A percentile compares a stretch with the other conserved stretches of the same genome.
These are phyloP conservation scores for Lupinus albus DNA, from an alignment of 306 rosid genomes.

Conservation along the genomic window DNA sequence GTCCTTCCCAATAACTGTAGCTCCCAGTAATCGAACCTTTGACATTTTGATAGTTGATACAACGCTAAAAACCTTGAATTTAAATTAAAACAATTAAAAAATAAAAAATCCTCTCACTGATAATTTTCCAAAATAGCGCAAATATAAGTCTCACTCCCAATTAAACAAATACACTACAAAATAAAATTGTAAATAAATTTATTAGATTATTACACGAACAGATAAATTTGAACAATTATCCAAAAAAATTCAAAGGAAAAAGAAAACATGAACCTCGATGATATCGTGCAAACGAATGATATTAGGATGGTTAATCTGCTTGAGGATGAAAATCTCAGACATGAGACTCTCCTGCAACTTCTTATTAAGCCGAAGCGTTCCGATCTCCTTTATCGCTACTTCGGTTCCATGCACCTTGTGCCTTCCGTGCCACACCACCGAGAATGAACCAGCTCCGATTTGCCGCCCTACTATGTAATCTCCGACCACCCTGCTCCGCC, in stretches of 20 bases:
- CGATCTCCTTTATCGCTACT: conserved; percentile 97
- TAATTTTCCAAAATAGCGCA: background rate
- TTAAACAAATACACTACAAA: conserved; percentile 1
- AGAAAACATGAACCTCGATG: conserved; percentile 58
- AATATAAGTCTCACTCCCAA: conserved; percentile 2
- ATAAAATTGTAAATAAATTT: background rate
- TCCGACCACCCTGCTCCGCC: conserved; percentile 69
- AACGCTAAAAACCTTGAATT: too few species aligned
- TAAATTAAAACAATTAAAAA: too few species aligned
- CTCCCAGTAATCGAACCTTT: too few species aligned
- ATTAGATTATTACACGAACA: background rate
- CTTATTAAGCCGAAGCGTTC: conserved; percentile 71
- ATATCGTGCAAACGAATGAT: conserved; percentile 88
- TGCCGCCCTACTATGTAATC: conserved; percentile 78
- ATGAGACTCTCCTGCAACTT: conserved; percentile 90
- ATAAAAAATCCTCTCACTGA: background rate
- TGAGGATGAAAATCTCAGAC: conserved; percentile 89
- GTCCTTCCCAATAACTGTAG: too few species aligned
- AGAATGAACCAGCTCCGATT: conserved; percentile 95
- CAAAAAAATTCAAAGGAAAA: too few species aligned
- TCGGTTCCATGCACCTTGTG: conserved; percentile 91
- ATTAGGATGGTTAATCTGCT: conserved; percentile 83
- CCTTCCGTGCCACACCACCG: conserved; percentile 93
- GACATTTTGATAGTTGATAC: too few species aligned
- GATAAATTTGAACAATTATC: background rate